Base-by-base conservation (phyloP, 495 filamentous ascomycete species). In the Penicillium waksmanii region DNA sequence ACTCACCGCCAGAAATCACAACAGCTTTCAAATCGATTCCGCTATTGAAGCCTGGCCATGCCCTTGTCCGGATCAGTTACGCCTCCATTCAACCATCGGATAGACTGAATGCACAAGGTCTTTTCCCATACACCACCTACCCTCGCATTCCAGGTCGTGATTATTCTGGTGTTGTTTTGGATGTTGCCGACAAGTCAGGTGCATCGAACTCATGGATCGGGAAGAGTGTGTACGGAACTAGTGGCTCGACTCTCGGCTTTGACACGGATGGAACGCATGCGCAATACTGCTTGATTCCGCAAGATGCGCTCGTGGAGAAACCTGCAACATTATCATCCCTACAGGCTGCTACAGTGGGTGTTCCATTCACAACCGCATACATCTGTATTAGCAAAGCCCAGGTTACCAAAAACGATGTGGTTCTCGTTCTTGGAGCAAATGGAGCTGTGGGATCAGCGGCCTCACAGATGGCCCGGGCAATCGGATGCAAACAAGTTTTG, bases 101-200 rank as follows among this genome's bases (percentile, higher is more conserved):
- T 60, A 60, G 76, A 25, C 55, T 80, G 9, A 78, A 80, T 52
- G 61, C 66, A 9, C 65, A 73, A 57, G 75, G 73, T 12, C 31
- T 48, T 3, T 79, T 79, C 58, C 66, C 66, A 52, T 63, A 53
- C 48, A 79, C 73, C 35, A 79, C 58, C 2, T 76, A 61, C 46
- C 77, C 77, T 2, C 72, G 75, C 27, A 53, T 78, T 15, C 75
- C 76, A 11, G 78, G 78, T 12, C 76, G 76, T 17, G 73, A 76
- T 55, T 71, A 63, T 47, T 62, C 58, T 27, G 65, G 65, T 5
- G 42, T 35, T 11, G 65, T 67, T 9, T 3, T 64, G 5, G 63
- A 59, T 33, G 53, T 62, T 11, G 34, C 53, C 17, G 59, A 47
- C 8, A 35, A 49, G 2, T 23, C 42, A 13, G 31, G 47, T 2